Evolutionary conservation across 2,329 filamentous ascomycete genomes (phyloP).

Genomic region (Exophiala alcalophila): DNA sequence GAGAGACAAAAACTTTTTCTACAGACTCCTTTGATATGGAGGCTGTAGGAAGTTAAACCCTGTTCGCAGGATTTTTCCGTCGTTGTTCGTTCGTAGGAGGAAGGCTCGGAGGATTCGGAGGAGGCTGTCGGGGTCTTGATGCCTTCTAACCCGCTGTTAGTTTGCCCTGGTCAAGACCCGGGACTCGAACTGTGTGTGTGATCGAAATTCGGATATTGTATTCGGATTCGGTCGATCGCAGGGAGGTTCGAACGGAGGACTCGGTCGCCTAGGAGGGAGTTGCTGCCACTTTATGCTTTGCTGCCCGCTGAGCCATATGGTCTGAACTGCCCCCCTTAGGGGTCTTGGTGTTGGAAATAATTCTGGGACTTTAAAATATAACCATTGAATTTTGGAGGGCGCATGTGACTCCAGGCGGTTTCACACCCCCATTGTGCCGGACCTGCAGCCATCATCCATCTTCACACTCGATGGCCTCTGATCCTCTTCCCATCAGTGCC

Average conservation of each 20-base stretch:
- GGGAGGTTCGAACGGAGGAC: too few relatives aligned
- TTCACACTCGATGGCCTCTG: too few relatives aligned
- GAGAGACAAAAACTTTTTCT: constrained; percentile 10
- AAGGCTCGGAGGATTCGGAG: constrained; percentile 2
- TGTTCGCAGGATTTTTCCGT: constrained; percentile 12
- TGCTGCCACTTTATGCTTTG: constrained; percentile 14
- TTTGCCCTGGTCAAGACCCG: neutral
- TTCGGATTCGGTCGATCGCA: constrained; percentile 1
- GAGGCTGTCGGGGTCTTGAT: neutral
- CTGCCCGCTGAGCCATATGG: constrained; percentile 10
- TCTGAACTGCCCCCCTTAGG: constrained; percentile 13
- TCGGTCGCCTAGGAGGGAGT: constrained; percentile 13
- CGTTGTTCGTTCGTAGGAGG: constrained; percentile 2
- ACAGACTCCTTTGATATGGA: constrained; percentile 8
- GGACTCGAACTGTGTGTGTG: constrained; percentile 7
- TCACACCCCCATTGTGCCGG: neutral
- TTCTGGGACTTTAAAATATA: constrained; percentile 4
- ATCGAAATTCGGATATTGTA: too few relatives aligned
- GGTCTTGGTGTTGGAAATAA: constrained; percentile 20
- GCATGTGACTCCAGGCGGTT: constrained; percentile 9
- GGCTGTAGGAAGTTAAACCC: constrained; percentile 13
- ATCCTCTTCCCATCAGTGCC: too few relatives aligned
- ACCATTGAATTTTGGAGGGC: constrained; percentile 11
- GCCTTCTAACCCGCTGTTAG: constrained; percentile 5
- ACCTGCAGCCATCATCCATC: too few relatives aligned